phyloP scores from a whole-genome alignment of 2,329 filamentous ascomycete genomes.

The Tolypocladium paradoxum region DNA sequence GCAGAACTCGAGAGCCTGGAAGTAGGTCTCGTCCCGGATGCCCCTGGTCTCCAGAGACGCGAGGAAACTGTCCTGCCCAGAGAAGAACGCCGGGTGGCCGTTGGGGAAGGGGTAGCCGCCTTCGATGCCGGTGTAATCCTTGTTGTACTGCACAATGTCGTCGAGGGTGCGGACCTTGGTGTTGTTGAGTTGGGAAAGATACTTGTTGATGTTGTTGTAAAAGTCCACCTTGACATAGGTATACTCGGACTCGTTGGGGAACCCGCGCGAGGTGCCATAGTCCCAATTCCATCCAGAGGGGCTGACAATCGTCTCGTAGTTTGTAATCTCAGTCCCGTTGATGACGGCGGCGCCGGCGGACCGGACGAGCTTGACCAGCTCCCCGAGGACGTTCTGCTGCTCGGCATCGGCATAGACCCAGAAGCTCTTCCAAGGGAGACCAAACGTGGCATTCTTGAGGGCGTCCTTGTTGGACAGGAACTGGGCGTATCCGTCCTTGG shows the following conservation, averaged over 20 bases:
- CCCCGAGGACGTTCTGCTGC: conserved; percentile 42
- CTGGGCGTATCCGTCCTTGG: conserved; percentile 43
- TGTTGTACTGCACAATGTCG: conserved; percentile 56
- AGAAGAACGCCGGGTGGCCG: conserved; percentile 50
- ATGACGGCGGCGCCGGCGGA: conserved; percentile 55
- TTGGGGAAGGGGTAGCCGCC: conserved; percentile 49
- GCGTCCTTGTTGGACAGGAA: conserved; percentile 42
- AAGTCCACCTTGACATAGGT: conserved; percentile 63
- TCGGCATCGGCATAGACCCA: conserved; percentile 50
- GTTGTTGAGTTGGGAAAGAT: conserved; percentile 52
- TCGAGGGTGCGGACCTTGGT: conserved; percentile 48
- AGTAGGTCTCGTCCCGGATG: conserved; percentile 53
- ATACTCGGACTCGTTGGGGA: conserved; percentile 63
- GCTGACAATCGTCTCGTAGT: conserved; percentile 50
- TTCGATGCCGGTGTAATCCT: conserved; percentile 53
- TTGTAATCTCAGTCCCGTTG: conserved; percentile 58
- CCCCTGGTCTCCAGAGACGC: conserved; percentile 52
- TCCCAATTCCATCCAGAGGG: conserved; percentile 68
- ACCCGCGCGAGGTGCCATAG: conserved; percentile 50
- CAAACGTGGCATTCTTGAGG: conserved; percentile 54
- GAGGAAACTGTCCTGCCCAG: conserved; percentile 62
- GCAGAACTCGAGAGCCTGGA: conserved; percentile 53
- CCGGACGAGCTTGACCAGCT: conserved; percentile 38
- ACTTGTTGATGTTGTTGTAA: conserved; percentile 50
- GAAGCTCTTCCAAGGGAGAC: conserved; percentile 61